Evolutionary conservation across 192 early-diverging fungal species (phyloP).

Genomic region (Backusella luteola): DNA sequence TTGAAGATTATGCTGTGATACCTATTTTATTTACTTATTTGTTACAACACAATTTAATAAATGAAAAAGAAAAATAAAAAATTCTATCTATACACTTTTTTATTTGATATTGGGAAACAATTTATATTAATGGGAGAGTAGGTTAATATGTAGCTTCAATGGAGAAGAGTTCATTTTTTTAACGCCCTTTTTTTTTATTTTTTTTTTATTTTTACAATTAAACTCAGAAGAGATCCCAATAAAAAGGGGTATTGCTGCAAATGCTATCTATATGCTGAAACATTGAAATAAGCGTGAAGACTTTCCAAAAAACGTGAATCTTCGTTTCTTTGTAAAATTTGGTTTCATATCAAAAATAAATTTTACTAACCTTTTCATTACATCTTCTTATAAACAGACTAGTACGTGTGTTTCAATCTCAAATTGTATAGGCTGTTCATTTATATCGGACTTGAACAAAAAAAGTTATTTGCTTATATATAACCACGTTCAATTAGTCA

Average conservation of each 20-base stretch:
- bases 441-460: background rate
- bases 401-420: background rate
- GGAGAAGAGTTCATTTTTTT: too few species aligned
- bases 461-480: background rate
- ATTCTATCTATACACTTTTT: too few species aligned
- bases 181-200: too few species aligned
- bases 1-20: too few species aligned
- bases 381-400: background rate
- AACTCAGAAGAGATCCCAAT: background rate
- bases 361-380: background rate
- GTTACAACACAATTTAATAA: too few species aligned
- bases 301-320: background rate
- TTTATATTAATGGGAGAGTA: too few species aligned
- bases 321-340: background rate
- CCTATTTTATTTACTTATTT: too few species aligned
- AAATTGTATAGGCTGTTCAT: background rate
- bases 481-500: background rate
- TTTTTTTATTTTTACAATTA: background rate
- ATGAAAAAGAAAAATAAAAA: too few species aligned
- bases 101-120: too few species aligned
- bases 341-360: slow-evolving; percentile 2
- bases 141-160: too few species aligned
- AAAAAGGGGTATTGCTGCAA: background rate
- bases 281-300: background rate
- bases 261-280: background rate